Base-by-base conservation (phyloP, 371 early-diverging fungal species). In the Fennellomyces sp. region DNA sequence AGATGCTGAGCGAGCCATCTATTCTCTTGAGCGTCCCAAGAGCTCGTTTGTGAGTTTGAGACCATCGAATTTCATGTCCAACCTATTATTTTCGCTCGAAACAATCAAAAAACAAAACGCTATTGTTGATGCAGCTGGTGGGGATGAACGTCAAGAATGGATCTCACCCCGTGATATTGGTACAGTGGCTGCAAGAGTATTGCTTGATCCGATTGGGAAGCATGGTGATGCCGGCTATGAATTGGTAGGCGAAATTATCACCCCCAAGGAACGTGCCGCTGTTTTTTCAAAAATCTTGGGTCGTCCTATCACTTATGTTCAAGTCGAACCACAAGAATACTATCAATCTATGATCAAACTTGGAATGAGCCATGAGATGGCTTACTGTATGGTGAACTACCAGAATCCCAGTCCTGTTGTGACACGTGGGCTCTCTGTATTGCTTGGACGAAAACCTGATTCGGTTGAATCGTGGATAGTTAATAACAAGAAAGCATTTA, bases 1-100 rank as follows among this genome's bases (percentile, higher is more conserved):
- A 21, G 26, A 36, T 17, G 62, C 61, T 25, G 77, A 76, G 39
- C 45, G 67, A 26, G 60, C 48, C 1, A 70, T 76, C 15, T 59
- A 48, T 49, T 45, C 56, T 6, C 35, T 69, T 52, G 57, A 58
- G 4, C 33, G 67, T 5, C 67, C 69, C 1, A 56, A 67, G 19
- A 60, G 70, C 29, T 29, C 15, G 2, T 64, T n/a, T 39, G 62
- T 66, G 1, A 36, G 49, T 5, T 31, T 66, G 7, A 53, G 66
- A 6, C 66, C 66, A 2, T 15, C 21, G 6, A 13, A 19, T 2
- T 66, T 66, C 42, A 61, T 66, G 62, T 50, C 58, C 49, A 66
- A 66, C 30, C 15, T 58, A 1, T n/a, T 15, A 11, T 33, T 50
- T 42, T 5, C 31, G n/a, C 15, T 35, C 15, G 48, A 33, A n/a